Conservation (phyloP, 2,329 filamentous ascomycete species). For the Lachnellula occidentalis region DNA sequence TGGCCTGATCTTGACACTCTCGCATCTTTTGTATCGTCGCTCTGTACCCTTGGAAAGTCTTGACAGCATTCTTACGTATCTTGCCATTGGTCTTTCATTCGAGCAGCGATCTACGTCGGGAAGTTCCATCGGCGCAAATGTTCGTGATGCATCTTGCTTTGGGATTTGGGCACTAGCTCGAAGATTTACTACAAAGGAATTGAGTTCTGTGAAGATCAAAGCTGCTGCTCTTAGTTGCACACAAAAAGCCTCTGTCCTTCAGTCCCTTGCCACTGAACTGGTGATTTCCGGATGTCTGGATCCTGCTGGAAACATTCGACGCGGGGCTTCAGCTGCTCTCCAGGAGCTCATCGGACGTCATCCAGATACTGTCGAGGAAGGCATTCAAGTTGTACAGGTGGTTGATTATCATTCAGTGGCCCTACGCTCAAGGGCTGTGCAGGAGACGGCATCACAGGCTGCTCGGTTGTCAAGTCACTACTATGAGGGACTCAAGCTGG, state of each 20-base stretch:
- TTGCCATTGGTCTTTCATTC: slow-evolving; percentile 77
- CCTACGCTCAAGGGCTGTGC: slow-evolving; percentile 74
- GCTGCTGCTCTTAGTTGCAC: slow-evolving; percentile 17
- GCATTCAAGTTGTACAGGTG: slow-evolving; percentile 79
- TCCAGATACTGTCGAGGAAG: slow-evolving; percentile 74
- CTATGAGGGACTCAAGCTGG: slow-evolving; percentile 64
- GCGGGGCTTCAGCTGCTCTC: slow-evolving; percentile 86
- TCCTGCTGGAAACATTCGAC: slow-evolving; percentile 85
- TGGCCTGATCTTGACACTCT: slow-evolving; percentile 79
- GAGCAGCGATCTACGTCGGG: slow-evolving; percentile 84
- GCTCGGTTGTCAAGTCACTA: slow-evolving; percentile 59
- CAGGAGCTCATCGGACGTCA: slow-evolving; percentile 93
- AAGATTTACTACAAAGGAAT: slow-evolving; percentile 75
- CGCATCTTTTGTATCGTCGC: slow-evolving; percentile 78
- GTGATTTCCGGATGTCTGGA: slow-evolving; percentile 80
- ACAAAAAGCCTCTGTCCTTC: slow-evolving; percentile 50
- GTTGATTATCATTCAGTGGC: slow-evolving; percentile 94
- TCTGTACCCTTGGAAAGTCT: slow-evolving; percentile 56
- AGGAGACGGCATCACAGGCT: slow-evolving; percentile 66
- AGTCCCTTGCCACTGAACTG: slow-evolving; percentile 75
- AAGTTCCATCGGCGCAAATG: slow-evolving; percentile 79
- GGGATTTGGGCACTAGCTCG: slow-evolving; percentile 90
- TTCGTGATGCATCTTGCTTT: slow-evolving; percentile 92
- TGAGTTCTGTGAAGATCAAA: slow-evolving; percentile 54
- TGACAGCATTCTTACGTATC: slow-evolving; percentile 40